These are phyloP conservation scores for Pilasporangium apinafurcum DNA, from an alignment of 352 stramenopile species.

Conservation along the genomic window DNA sequence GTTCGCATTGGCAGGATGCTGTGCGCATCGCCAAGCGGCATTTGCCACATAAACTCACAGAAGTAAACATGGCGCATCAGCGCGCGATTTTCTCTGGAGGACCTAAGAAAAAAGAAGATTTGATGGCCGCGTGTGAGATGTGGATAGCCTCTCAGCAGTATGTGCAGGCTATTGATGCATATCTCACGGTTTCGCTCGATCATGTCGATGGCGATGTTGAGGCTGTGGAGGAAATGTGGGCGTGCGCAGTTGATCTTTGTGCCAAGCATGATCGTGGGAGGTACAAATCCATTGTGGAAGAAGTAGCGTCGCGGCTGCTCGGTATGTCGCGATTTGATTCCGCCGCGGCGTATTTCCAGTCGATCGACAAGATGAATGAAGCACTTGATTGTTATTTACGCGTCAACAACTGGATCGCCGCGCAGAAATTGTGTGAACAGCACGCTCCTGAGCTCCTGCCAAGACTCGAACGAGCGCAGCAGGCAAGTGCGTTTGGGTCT, in stretches of 20 bases:
- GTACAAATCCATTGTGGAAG: conserved; percentile 86
- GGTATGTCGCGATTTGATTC: conserved; percentile 81
- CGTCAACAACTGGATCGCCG: conserved; percentile 67
- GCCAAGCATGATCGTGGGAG: conserved; percentile 80
- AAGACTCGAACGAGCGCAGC: conserved; percentile 73
- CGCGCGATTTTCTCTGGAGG: conserved; percentile 71
- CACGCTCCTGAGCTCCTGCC: conserved; percentile 74
- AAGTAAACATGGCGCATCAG: conserved; percentile 87
- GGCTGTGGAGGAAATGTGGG: conserved; percentile 87
- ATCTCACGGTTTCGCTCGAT: conserved; percentile 77
- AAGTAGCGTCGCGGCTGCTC: conserved; percentile 80
- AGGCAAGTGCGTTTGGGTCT: conserved; percentile 70
- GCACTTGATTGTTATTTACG: conserved; percentile 84
- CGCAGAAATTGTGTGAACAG: conserved; percentile 75
- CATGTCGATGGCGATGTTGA: conserved; percentile 52
- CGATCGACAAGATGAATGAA: conserved; percentile 90
- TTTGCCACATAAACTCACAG: conserved; percentile 89
- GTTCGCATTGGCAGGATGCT: conserved; percentile 83
- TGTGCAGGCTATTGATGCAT: conserved; percentile 89
- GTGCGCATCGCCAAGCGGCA: conserved; percentile 87
- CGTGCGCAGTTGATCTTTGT: conserved; percentile 84
- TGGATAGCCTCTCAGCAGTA: conserved; percentile 88
- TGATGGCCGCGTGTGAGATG: conserved; percentile 82
- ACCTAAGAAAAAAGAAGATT: conserved; percentile 71
- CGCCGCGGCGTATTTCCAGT: conserved; percentile 85